Evolutionary conservation across 257 asterid genomes (phyloP), one percentile per base, ranked within the genome.

Genomic region (Marsdenia floribunda): DNA sequence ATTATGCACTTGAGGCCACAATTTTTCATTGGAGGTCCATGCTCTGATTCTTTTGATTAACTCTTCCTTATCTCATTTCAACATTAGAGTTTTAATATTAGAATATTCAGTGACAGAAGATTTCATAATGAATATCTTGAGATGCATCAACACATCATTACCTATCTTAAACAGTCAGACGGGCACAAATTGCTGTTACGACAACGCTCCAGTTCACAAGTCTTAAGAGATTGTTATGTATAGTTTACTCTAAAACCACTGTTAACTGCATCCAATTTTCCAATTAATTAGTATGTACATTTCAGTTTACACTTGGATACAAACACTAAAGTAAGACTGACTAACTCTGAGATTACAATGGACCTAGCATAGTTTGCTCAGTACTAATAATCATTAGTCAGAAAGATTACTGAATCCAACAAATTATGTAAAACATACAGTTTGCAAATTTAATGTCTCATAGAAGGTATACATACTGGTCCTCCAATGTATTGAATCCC

Each of bases 401-500:
- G 37, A 13, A 64, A 37, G 29, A 74, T 63, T 49, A 54, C 65
- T 29, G 33, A 47, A 33, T 10, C 12, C 18, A 63, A 47, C 55
- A 37, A 44, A 44, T 21, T 47, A 54, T 54, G 49, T 53, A 53
- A 21, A 71, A 38, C 46, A 53, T 49, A 33, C 72, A 47, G 72
- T 12, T 33, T 19, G 13, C 10, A 26, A 42, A 44, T 57, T 40
- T 71, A 82, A 61, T 29, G 69, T 55, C 29, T 73, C 63, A n/a
- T 55, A 58, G 66, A 67, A 70, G 15, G 14, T 37, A 63, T 77
- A 75, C 93, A 7, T 86, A 95, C 99, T 77, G 97, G 98, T 59
- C 99, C 99, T 68, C 99, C 99, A 82, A 90, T 78, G 80, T 89
- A 87, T 78, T 87, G 93, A 86, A 88, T 76, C 49, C 97, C 98